Percentiles rank a stretch among this genome's conserved stretches.
Conservation (phyloP, 176 grass and related monocot genomes). For the barley (Hordeum vulgare) region DNA sequence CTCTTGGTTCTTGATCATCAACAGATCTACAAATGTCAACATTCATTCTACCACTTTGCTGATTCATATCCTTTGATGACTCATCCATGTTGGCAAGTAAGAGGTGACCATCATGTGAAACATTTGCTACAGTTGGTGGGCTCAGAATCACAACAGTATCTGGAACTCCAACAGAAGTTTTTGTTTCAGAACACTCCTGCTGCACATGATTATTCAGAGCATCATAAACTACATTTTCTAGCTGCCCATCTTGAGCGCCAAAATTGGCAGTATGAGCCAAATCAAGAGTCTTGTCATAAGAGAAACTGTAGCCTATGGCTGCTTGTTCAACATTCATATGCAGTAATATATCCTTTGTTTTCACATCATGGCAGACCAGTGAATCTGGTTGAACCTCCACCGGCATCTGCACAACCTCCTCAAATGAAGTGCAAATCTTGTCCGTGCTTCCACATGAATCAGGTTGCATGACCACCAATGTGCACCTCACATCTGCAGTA, state of each 20-base stretch:
- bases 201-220: slow-evolving; percentile 38
- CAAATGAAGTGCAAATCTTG: slow-evolving; percentile 18
- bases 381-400: slow-evolving; percentile 25
- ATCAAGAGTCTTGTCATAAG: slow-evolving; percentile 32
- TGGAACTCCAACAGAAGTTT: slow-evolving; percentile 4
- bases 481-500: background rate
- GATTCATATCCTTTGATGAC: slow-evolving; percentile 17
- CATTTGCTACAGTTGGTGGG: background rate
- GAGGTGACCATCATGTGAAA: slow-evolving; percentile 19
- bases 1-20: slow-evolving; percentile 16
- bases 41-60: slow-evolving; percentile 14
- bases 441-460: slow-evolving; percentile 30
- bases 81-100: background rate
- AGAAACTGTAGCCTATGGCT: slow-evolving; percentile 17
- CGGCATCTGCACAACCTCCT: slow-evolving; percentile 26
- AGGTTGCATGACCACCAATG: background rate
- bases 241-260: slow-evolving; percentile 30
- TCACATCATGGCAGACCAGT: slow-evolving; percentile 15
- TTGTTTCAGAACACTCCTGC: slow-evolving; percentile 1
- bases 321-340: slow-evolving; percentile 4
- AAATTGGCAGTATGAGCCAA: slow-evolving; percentile 21
- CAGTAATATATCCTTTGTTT: slow-evolving; percentile 21
- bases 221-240: slow-evolving; percentile 58
- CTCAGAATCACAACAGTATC: slow-evolving; percentile 13
- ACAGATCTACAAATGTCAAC: slow-evolving; percentile 5